Evolutionary conservation across 345 rosid genomes (phyloP), one percentile per base, ranked within the genome.

Genomic region (Syzygium jambos): DNA sequence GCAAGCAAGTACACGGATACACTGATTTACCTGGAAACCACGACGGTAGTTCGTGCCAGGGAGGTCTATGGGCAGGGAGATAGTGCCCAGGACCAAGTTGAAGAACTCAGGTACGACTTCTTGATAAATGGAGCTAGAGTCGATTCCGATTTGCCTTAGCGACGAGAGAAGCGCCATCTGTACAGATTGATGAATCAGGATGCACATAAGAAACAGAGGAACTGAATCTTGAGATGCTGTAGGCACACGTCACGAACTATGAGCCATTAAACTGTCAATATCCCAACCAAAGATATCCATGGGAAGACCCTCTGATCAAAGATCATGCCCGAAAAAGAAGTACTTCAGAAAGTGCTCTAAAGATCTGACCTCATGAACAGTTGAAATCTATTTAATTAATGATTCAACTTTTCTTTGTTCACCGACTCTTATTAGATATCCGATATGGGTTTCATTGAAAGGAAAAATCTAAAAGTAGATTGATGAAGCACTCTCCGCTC

Each of bases 141-240:
- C 95, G 65, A 87, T 85, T 13, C 92, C 93, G 14, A 94, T 93
- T 78, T 96, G 98, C 89, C 89, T 92, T 30, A 96, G 92, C 9
- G 98, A 93, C 12, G 98, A 96, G 34, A 94, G 90, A 86, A 96
- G 92, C 30, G 96, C 96, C 98, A 96, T 96, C 97, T 96, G 87
- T 51, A 85, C 29, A 52, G 21, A 86, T 29, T 83, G 41, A 80
- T 11, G 41, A 65, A 49, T 56, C 55, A 38, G 82, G 49, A 73
- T 73, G 25, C 14, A 5, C 82, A 1, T 73, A 73, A 13, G 86
- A 46, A 29, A 53, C 86, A 12, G 27, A 57, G 2, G 65, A 85
- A 87, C 57, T 65, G 56, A 80, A 51, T 49, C 87, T 38, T 38
- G 82, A 21, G 43, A 73, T 10, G 82, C 6, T 9, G 27, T 38